Percentiles rank a stretch among this genome's conserved stretches.
Conservation (phyloP, 305 asterid genomes). For the Ilex paraguariensis region DNA sequence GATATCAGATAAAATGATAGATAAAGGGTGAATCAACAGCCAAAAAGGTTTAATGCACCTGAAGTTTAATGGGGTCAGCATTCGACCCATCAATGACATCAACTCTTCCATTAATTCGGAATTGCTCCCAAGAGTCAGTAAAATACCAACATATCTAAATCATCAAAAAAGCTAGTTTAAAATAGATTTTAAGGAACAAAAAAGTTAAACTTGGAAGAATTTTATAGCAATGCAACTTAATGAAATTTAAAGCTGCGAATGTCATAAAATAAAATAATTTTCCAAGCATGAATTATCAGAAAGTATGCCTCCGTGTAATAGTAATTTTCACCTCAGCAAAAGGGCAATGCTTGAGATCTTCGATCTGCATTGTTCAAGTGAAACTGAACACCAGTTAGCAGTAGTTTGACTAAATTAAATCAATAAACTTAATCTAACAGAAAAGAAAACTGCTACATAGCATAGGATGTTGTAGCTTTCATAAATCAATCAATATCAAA, state of each 20-base stretch:
- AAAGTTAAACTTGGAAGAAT: not conserved
- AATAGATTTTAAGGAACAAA: not conserved
- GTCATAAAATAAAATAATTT: too few relatives aligned
- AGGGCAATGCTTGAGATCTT: slow-evolving; percentile 77
- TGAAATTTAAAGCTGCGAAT: too few relatives aligned
- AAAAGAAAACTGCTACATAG: too few relatives aligned
- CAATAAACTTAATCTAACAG: not conserved
- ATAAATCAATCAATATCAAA: too few relatives aligned
- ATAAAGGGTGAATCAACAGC: too few relatives aligned
- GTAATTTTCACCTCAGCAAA: slow-evolving; percentile 57
- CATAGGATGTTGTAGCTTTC: too few relatives aligned
- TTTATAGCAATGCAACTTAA: too few relatives aligned
- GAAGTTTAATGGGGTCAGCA: slow-evolving; percentile 58
- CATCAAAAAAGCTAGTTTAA: not conserved
- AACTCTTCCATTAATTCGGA: slow-evolving; percentile 64
- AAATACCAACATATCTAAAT: slow-evolving; percentile 90
- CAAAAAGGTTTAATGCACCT: slow-evolving; percentile 27
- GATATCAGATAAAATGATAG: too few relatives aligned
- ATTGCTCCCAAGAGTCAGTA: slow-evolving; percentile 90
- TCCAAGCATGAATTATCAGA: too few relatives aligned
- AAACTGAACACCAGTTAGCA: not conserved
- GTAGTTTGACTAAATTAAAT: not conserved
- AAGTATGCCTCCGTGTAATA: too few relatives aligned
- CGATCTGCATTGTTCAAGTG: slow-evolving; percentile 46
- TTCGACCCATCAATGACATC: slow-evolving; percentile 65